Evolutionary conservation across 2,329 filamentous ascomycete species (phyloP).

Genomic region (Pyrenochaeta sp.): DNA sequence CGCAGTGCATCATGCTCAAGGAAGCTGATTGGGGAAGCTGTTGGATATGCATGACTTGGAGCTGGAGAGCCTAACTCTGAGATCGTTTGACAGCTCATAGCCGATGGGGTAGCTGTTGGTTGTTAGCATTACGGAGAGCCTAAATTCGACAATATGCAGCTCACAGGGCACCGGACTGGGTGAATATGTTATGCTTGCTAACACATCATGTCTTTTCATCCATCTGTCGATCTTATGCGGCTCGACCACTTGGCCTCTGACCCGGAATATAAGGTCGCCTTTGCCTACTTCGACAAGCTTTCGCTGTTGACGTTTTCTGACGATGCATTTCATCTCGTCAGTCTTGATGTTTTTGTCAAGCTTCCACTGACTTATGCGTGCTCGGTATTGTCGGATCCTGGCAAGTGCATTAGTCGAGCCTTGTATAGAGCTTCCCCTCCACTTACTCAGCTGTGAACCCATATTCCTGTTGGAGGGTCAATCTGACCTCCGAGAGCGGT

Average conservation of each 20-base stretch:
- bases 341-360: constrained; percentile 32
- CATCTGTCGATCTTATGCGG: constrained; percentile 23
- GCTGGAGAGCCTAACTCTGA: constrained; percentile 21
- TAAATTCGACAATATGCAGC: constrained; percentile 1
- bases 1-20: neutral
- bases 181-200: constrained; percentile 15
- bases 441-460: constrained; percentile 28
- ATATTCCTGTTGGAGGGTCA: constrained; percentile 16
- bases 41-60: neutral
- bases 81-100: constrained; percentile 21
- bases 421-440: neutral
- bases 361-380: constrained; percentile 26
- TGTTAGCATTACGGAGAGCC: constrained; percentile 9
- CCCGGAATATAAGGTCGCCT: constrained; percentile 12
- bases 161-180: constrained; percentile 19
- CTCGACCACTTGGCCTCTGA: constrained; percentile 17
- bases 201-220: constrained; percentile 21
- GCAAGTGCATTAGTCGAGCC: neutral
- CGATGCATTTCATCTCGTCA: constrained; percentile 27
- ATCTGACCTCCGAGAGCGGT: constrained; percentile 14
- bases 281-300: constrained; percentile 20
- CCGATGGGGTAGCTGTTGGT: constrained; percentile 27
- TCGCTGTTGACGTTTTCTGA: constrained; percentile 22
- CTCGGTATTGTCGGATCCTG: constrained; percentile 26
- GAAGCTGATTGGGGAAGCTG: neutral